Base-by-base conservation (phyloP, 169 alveolate genomes). In the Ichthyophthirius multifiliis region DNA sequence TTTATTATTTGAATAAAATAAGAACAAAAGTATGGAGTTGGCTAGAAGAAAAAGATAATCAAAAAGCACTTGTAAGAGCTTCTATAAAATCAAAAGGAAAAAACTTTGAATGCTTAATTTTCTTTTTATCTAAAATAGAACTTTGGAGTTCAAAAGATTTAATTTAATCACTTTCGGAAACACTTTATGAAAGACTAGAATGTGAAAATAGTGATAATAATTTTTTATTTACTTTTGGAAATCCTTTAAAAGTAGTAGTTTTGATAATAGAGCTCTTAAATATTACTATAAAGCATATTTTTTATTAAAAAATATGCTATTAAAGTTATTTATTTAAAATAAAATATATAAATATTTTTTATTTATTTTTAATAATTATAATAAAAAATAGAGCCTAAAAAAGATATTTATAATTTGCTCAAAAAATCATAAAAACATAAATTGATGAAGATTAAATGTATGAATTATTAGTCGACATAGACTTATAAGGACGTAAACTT, bases 111-210 rank as follows among this genome's bases (percentile, higher is more conserved):
- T 16, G 43, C 18, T 27, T 55, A 55, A 5, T 55, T 10, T 55
- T 55, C 16, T 55, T 55, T 55, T 27, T 55, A 4, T 27, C 13
- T 27, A 55, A 55, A 23, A 55, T 55, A 10, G 18, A 55, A 23
- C 71, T 55, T 5, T 55, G 71, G 71, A 55, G 71, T 9, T 55
- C 23, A 55, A 55, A 55, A 27, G 71, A 55, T 7, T 39, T 55
- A 27, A 55, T 55, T 18, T 10, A 55, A 3, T 27, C 31, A 18
- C 23, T 55, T 34, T 34, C 71, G 23, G 32, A 55, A 4, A 27
- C 71, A 3, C 18, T 55, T 15, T 55, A 16, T 3, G 18, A 27
- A 27, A 16, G 71, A 27, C 16, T 55, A 18, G 71, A 55, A 1
- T 4, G 43, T 5, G 23, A 34, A 0, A 55, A 55, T 15, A 27